Evolutionary conservation across 805 yeast species (phyloP).

Genomic region (Starmera amethionina): DNA sequence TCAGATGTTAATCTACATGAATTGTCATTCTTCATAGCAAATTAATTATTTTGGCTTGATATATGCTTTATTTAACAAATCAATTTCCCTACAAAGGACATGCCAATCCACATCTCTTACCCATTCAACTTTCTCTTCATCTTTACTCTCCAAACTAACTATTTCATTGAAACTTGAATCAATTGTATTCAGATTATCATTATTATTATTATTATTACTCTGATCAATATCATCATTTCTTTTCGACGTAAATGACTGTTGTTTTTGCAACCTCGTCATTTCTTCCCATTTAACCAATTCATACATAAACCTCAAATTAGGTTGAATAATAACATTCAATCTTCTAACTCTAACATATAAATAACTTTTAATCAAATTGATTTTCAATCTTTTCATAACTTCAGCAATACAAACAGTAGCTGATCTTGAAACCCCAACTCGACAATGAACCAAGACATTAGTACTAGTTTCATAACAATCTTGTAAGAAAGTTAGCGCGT

Average conservation of each 20-base stretch:
- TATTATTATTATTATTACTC: constrained; percentile 5
- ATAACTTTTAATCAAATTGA: constrained; percentile 71
- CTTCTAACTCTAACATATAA: constrained; percentile 83
- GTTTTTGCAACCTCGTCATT: constrained; percentile 4
- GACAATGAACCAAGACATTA: constrained; percentile 75
- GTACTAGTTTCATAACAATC: constrained; percentile 33
- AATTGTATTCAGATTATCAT: constrained; percentile 4
- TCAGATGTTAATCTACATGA: too few species aligned
- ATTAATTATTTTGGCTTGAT: constrained; percentile 6
- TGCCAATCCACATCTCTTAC: constrained; percentile 81
- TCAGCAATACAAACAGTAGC: constrained; percentile 96
- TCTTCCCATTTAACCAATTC: constrained; percentile 71
- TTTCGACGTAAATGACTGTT: background rate
- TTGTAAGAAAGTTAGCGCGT: constrained; percentile 59
- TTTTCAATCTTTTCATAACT: constrained; percentile 66
- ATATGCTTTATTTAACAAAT: constrained; percentile 50
- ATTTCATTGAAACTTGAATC: constrained; percentile 1
- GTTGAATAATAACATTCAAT: constrained; percentile 88
- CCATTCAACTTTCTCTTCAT: constrained; percentile 13
- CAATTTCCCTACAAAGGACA: constrained; percentile 73
- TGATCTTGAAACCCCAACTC: constrained; percentile 91
- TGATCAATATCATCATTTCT: background rate
- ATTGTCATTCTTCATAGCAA: too few species aligned
- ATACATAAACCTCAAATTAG: constrained; percentile 84
- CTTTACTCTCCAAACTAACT: constrained; percentile 13